Evolutionary conservation across 139 green algal species (phyloP).

Genomic region (Tetraselmis striata): DNA sequence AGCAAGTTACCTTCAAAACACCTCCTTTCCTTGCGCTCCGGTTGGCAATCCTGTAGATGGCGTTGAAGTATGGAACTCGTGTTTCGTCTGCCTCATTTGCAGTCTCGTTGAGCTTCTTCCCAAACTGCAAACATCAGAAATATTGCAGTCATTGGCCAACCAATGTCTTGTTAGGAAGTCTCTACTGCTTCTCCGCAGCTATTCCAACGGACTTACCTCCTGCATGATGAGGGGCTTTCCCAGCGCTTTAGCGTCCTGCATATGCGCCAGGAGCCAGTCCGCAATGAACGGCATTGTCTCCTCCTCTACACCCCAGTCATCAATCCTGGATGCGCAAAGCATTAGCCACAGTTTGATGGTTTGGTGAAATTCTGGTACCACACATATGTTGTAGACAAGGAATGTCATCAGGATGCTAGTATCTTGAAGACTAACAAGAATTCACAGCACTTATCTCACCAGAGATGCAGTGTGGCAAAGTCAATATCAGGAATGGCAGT

Average conservation of each 20-base stretch:
- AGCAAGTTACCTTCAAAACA: neutral
- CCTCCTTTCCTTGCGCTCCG: neutral
- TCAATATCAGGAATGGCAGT: neutral
- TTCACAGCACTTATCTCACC: too few relatives aligned
- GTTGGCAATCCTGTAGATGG: neutral
- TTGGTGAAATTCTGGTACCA: too few relatives aligned
- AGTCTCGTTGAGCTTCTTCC: neutral
- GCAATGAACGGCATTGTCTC: neutral
- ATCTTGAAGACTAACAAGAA: too few relatives aligned
- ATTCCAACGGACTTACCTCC: neutral
- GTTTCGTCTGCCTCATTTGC: neutral
- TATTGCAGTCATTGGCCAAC: too few relatives aligned
- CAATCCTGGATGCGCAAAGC: too few relatives aligned
- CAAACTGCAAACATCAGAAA: too few relatives aligned
- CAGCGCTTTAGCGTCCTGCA: neutral
- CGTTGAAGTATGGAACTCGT: neutral
- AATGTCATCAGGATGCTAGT: too few relatives aligned
- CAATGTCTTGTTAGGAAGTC: too few relatives aligned
- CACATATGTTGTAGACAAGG: too few relatives aligned
- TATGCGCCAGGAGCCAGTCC: neutral
- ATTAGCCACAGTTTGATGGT: too few relatives aligned
- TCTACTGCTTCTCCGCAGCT: too few relatives aligned
- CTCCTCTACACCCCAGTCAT: neutral
- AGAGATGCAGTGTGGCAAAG: neutral
- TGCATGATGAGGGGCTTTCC: neutral